These are phyloP conservation scores for Cadophora malorum DNA, from an alignment of 2,329 filamentous ascomycete species.

Conservation along the genomic window DNA sequence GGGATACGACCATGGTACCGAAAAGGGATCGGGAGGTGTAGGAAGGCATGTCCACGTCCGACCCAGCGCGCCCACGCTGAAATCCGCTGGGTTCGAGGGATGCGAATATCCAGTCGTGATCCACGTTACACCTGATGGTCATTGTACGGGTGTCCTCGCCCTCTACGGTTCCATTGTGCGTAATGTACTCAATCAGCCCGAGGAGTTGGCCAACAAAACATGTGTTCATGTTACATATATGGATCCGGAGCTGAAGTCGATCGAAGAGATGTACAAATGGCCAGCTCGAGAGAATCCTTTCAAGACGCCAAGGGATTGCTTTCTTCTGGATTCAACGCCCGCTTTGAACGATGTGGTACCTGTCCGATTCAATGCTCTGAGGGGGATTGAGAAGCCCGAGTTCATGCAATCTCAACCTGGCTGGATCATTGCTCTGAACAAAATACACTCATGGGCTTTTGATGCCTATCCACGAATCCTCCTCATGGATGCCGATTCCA, in stretches of 20 bases:
- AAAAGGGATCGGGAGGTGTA: conserved; percentile 3
- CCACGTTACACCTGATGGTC: conserved; percentile 25
- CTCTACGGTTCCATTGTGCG: conserved; percentile 27
- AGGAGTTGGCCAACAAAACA: conserved; percentile 17
- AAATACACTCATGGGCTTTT: conserved; percentile 25
- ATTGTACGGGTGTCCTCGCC: conserved; percentile 23
- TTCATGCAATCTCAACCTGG: conserved; percentile 20
- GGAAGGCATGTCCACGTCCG: conserved; percentile 23
- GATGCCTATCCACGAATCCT: conserved; percentile 28
- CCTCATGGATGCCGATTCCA: conserved; percentile 26
- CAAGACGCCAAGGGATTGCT: conserved; percentile 17
- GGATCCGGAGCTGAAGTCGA: conserved; percentile 18
- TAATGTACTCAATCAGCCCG: conserved; percentile 22
- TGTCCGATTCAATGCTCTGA: conserved; percentile 22
- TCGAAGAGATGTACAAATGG: conserved; percentile 29
- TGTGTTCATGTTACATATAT: conserved; percentile 25
- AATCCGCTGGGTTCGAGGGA: conserved; percentile 1
- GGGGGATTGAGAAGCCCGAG: conserved; percentile 17
- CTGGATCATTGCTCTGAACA: conserved; percentile 26
- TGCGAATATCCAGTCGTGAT: conserved; percentile 26
- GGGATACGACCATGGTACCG: not conserved
- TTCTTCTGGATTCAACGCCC: conserved; percentile 13
- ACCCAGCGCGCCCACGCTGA: conserved; percentile 13
- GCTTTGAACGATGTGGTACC: conserved; percentile 23
- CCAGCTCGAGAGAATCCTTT: conserved; percentile 20